Percentiles rank a stretch among this genome's conserved stretches.
Conservation (phyloP, 768 basidiomycete genomes). For the Daedaleopsis sinensis region DNA sequence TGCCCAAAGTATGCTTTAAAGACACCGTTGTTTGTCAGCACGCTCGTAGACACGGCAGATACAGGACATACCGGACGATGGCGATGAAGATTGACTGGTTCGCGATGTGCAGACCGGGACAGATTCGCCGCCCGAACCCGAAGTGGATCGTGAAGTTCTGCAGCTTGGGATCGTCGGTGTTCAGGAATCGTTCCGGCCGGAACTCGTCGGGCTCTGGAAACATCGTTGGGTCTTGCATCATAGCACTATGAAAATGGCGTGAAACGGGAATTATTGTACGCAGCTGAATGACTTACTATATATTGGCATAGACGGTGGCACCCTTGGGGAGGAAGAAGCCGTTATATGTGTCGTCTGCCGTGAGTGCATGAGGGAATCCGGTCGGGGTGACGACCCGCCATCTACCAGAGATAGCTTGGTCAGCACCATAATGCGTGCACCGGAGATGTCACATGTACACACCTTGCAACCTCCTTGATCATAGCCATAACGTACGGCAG, state of each 20-base stretch:
- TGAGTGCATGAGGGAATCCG: slow-evolving; percentile 25
- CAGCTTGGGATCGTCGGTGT: slow-evolving; percentile 6
- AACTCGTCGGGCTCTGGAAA: slow-evolving; percentile 25
- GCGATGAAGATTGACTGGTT: slow-evolving; percentile 13
- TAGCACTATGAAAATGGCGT: not conserved
- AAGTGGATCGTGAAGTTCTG: slow-evolving; percentile 17
- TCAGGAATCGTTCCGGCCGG: slow-evolving; percentile 27
- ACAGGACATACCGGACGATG: not conserved
- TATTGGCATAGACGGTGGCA: slow-evolving; percentile 21
- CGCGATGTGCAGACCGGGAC: slow-evolving; percentile 22
- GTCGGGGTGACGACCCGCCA: slow-evolving; percentile 5
- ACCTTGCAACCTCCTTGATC: slow-evolving; percentile 29
- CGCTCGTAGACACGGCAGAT: no score
- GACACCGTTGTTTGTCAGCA: no score
- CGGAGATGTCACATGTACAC: not conserved
- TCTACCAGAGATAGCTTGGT: not conserved
- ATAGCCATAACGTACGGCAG: slow-evolving; percentile 30
- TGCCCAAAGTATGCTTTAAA: slow-evolving; percentile 20
- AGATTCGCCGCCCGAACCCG: slow-evolving; percentile 24
- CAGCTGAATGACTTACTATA: slow-evolving; percentile 17
- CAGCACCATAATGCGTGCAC: not conserved
- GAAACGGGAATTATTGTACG: slow-evolving; percentile 16
- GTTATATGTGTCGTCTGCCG: slow-evolving; percentile 24
- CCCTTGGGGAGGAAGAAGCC: slow-evolving; percentile 34
- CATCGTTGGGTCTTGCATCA: slow-evolving; percentile 17